Percentiles rank a stretch among this genome's conserved stretches.
Conservation (phyloP, 345 rosid species). For the Salix udensis region DNA sequence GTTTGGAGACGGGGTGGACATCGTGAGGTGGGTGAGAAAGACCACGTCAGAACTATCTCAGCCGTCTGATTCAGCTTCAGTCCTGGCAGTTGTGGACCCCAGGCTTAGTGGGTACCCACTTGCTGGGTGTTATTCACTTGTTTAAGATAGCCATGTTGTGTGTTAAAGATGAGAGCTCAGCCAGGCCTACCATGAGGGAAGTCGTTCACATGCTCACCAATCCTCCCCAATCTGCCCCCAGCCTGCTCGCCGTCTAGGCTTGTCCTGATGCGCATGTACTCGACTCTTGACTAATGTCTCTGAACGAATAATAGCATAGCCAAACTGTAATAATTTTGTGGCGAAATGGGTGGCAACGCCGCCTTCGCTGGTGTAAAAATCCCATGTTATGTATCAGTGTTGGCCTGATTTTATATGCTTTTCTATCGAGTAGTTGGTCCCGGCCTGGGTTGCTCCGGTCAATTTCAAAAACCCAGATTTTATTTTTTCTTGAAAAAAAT, state of each 20-base stretch:
- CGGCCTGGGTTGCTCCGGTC: too few relatives aligned
- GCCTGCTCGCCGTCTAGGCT: slow-evolving; percentile 28
- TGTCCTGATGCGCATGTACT: not conserved
- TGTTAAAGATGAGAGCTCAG: slow-evolving; percentile 61
- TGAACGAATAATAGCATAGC: slow-evolving; percentile 5
- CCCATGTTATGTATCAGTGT: not conserved
- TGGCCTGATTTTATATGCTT: not conserved
- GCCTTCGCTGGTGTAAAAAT: not conserved
- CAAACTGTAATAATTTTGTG: slow-evolving; percentile 19
- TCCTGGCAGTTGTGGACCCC: slow-evolving; percentile 56
- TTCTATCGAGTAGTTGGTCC: not conserved
- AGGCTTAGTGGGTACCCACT: slow-evolving; percentile 63
- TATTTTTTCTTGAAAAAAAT: too few relatives aligned
- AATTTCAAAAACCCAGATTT: too few relatives aligned
- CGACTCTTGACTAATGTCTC: not conserved
- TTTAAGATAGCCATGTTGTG: slow-evolving; percentile 79
- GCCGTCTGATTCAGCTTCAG: slow-evolving; percentile 60
- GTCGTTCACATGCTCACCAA: slow-evolving; percentile 77
- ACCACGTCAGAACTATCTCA: slow-evolving; percentile 59
- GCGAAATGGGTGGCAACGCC: not conserved
- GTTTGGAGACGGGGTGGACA: slow-evolving; percentile 94
- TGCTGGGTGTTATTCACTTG: slow-evolving; percentile 52
- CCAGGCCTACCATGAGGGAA: slow-evolving; percentile 87
- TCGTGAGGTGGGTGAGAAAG: slow-evolving; percentile 84
- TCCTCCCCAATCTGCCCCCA: slow-evolving; percentile 48